Conservation (phyloP, 768 basidiomycete species). For the Candolleomyces eurysporus region DNA sequence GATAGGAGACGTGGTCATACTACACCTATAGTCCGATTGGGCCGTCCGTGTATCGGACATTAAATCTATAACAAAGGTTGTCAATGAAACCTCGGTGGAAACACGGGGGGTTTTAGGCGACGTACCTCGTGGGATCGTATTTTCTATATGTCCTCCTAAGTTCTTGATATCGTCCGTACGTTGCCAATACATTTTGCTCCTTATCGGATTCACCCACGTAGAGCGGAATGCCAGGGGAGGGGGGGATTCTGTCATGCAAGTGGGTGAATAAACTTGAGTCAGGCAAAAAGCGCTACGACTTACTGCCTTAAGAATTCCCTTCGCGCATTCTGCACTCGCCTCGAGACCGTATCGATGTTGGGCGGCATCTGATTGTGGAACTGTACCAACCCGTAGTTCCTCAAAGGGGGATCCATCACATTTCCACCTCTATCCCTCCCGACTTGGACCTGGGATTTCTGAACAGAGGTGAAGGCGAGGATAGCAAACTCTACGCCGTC, state of each 20-base stretch:
- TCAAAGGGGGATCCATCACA: constrained; percentile 33
- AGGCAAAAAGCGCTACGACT: constrained; percentile 8
- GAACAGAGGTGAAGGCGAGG: constrained; percentile 38
- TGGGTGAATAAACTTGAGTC: not conserved
- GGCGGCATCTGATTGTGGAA: constrained; percentile 26
- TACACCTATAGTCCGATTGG: constrained; percentile 13
- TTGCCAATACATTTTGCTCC: constrained; percentile 34
- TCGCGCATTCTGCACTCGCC: constrained; percentile 21
- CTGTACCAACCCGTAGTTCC: constrained; percentile 33
- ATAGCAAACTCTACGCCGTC: constrained; percentile 23
- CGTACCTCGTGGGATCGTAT: constrained; percentile 41
- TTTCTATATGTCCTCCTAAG: constrained; percentile 38
- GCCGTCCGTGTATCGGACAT: constrained; percentile 29
- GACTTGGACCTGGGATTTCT: constrained; percentile 30
- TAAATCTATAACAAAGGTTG: constrained; percentile 27
- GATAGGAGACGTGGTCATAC: too few species aligned
- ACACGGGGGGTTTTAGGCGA: not conserved
- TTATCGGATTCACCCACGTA: constrained; percentile 40
- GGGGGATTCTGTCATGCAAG: constrained; percentile 27
- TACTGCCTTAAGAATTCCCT: constrained; percentile 28
- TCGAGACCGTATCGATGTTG: constrained; percentile 18
- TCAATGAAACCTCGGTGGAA: not conserved
- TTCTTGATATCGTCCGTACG: constrained; percentile 36
- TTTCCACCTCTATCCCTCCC: constrained; percentile 34
- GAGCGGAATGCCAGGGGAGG: constrained; percentile 35